These are phyloP conservation scores for Clohesyomyces aquaticus DNA, from an alignment of 495 filamentous ascomycete genomes.

Conservation along the genomic window DNA sequence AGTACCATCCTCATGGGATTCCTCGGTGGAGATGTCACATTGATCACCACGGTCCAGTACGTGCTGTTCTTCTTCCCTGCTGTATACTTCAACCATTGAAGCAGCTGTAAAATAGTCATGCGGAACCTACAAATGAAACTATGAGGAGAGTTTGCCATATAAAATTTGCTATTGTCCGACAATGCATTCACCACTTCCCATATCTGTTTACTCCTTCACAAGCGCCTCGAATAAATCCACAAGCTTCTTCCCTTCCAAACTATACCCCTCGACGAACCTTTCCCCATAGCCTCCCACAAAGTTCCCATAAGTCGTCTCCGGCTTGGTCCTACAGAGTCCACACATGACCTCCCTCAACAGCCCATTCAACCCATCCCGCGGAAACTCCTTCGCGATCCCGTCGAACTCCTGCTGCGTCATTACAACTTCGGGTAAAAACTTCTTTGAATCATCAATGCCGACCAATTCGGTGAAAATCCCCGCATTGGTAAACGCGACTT, in stretches of 20 bases:
- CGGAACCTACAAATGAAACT: neutral
- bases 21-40: neutral
- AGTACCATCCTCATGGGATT: neutral
- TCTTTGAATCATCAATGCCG: conserved; percentile 33
- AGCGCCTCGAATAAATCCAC: conserved; percentile 10
- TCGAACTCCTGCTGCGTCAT: conserved; percentile 47
- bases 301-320: conserved; percentile 50
- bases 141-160: too few species aligned
- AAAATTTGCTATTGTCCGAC: neutral
- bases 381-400: conserved; percentile 42
- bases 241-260: conserved; percentile 19
- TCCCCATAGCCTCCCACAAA: conserved; percentile 33
- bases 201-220: conserved; percentile 17
- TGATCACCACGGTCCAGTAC: neutral
- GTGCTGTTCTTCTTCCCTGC: neutral
- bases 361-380: conserved; percentile 43
- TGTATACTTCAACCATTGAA: neutral
- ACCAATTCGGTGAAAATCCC: conserved; percentile 50
- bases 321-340: conserved; percentile 47
- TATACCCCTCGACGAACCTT: conserved; percentile 31
- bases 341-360: conserved; percentile 46
- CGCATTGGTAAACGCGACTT: conserved; percentile 44
- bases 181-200: neutral
- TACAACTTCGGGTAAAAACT: neutral
- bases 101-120: neutral